Conservation (phyloP, 2,329 filamentous ascomycete genomes). For the Penicillium sp. region DNA sequence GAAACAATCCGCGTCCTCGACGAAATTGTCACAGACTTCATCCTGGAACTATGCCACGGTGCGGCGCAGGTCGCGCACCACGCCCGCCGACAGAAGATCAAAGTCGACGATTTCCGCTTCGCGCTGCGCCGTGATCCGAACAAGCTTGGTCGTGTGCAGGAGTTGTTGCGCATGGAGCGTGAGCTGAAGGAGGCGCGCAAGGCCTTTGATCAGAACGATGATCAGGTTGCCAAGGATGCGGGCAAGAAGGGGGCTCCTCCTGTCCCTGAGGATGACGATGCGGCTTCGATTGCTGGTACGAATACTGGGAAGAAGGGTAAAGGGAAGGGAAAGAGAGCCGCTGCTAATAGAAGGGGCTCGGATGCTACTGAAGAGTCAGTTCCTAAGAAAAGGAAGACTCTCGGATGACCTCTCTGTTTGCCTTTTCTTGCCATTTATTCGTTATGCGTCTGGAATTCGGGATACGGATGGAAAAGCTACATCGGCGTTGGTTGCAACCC, state of each 20-base stretch:
- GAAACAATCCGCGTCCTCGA: conserved; percentile 85
- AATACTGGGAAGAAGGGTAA: conserved; percentile 35
- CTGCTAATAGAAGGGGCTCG: conserved; percentile 15
- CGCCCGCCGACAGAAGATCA: conserved; percentile 90
- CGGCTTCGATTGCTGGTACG: conserved; percentile 20
- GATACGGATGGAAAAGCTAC: not conserved
- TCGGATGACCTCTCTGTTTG: conserved; percentile 5
- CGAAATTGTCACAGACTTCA: conserved; percentile 94
- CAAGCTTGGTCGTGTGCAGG: conserved; percentile 84
- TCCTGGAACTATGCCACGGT: conserved; percentile 88
- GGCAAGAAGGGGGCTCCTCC: conserved; percentile 32
- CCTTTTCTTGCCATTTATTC: not conserved
- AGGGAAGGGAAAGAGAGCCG: conserved; percentile 37
- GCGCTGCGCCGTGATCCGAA: conserved; percentile 79
- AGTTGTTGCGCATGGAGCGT: conserved; percentile 83
- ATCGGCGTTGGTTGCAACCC: not conserved
- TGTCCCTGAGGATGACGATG: conserved; percentile 24
- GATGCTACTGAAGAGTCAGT: conserved; percentile 38
- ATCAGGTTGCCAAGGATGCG: conserved; percentile 41
- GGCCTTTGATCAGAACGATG: conserved; percentile 47
- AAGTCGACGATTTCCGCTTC: conserved; percentile 97
- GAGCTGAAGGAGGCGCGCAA: conserved; percentile 81
- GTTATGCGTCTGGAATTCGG: not conserved
- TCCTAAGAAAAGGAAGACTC: conserved; percentile 36
- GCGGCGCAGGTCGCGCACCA: conserved; percentile 83